phyloP scores from a whole-genome alignment of 164 flowering plant species.

The Piper betle region DNA sequence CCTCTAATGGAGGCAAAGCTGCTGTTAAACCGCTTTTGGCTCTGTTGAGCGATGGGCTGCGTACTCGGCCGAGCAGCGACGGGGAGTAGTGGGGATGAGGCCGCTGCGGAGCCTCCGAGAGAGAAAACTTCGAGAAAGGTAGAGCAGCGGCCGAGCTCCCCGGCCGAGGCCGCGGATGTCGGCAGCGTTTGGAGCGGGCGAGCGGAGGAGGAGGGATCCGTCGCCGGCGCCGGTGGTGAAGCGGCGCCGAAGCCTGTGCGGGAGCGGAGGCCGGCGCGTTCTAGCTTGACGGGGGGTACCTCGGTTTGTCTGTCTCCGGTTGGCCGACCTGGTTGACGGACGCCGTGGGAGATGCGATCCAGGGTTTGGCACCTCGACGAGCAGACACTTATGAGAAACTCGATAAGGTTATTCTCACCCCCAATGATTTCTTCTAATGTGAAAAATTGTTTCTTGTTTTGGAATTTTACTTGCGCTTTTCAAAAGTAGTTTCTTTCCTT shows the following conservation, averaged over 20 bases:
- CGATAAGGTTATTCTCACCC: constrained; percentile 42
- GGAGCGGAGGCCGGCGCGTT: constrained; percentile 10
- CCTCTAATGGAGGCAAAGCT: neutral
- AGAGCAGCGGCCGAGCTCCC: constrained; percentile 3
- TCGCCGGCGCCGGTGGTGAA: neutral
- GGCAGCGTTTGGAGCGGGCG: constrained; percentile 12
- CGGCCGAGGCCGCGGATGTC: constrained; percentile 1
- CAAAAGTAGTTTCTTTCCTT: neutral
- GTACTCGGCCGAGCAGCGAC: constrained; percentile 22
- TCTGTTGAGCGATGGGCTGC: constrained; percentile 41
- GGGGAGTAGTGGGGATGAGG: constrained; percentile 3
- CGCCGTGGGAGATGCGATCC: constrained; percentile 67
- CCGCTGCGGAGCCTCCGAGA: too few species aligned
- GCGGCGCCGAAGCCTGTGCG: constrained; percentile 14
- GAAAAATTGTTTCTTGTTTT: neutral
- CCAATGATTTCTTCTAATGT: neutral
- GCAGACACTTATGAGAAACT: constrained; percentile 74
- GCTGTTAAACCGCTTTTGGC: constrained; percentile 3
- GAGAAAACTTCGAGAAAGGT: constrained; percentile 5
- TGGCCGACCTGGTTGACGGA: constrained; percentile 82
- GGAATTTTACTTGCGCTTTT: neutral
- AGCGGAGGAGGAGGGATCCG: constrained; percentile 8
- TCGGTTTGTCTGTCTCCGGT: constrained; percentile 11
- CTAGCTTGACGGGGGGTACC: constrained; percentile 16
- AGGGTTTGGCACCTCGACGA: constrained; percentile 66